Base-by-base conservation (phyloP, 2,329 filamentous ascomycete genomes). In the Nemania diffusa region DNA sequence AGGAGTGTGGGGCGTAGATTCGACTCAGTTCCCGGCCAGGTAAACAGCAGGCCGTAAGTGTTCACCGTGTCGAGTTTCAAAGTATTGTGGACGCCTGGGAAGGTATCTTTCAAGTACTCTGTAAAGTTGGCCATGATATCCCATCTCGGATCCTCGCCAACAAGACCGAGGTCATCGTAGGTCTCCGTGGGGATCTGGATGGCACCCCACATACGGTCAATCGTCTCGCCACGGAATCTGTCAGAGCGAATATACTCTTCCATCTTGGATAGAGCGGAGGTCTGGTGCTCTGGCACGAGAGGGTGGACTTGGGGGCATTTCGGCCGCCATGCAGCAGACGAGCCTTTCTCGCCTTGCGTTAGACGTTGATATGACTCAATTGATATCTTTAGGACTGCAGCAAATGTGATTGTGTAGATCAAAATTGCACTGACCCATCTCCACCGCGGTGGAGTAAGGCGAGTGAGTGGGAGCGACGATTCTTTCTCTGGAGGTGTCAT, bases 71-170 rank as follows among this genome's bases (percentile, higher is more conserved):
- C 84, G 0, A 88, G 76, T 6, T 79, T 73, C 58, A 87, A 76
- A 3, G 78, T 78, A 20, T 77, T 73, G 72, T 86, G 85, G 73
- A 86, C 78, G 2, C 81, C 73, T 0, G 87, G 88, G 68, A 87
- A 90, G 0, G 83, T 81, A 63, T 79, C 71, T 62, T 82, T 72
- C 34, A 90, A 77, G 37, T 84, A 84, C 7, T 75, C 73, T 5
- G 85, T 84, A 60, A 91, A 83, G 2, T 84, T 78, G 51, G 82
- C 82, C 71, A 92, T 85, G 9, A 85, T 81, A 1, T 87, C 82
- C 84, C 89, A 92, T 58, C 86, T 81, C 50, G 82, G 76, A 72
- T 91, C 89, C 48, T 82, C 78, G 32, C 84, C 85, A 17, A 90
- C 78, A 0, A 79, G 77, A 3, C 84, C 85, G 68, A 89, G 78